These are phyloP conservation scores for Melastoma malabathricum DNA, from an alignment of 345 rosid species.

Conservation along the genomic window DNA sequence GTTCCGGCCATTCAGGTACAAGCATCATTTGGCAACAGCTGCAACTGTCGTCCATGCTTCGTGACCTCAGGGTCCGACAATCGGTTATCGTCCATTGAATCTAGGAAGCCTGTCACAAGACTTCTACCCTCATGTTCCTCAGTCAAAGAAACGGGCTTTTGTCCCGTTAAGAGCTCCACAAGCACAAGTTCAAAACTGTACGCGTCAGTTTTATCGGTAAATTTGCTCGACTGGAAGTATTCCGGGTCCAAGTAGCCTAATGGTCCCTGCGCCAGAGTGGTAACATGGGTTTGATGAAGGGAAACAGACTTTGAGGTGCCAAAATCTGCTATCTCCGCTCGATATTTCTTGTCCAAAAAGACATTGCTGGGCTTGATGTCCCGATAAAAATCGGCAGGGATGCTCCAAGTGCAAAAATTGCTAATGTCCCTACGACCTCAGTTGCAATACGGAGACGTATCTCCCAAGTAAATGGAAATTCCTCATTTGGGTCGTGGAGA, in stretches of 20 bases:
- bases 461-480: not conserved
- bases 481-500: not conserved
- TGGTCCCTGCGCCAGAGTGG: constrained; percentile 12
- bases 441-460: constrained; percentile 8
- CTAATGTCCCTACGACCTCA: constrained; percentile 10
- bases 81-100: constrained; percentile 7
- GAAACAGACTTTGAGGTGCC: constrained; percentile 10
- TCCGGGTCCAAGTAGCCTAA: constrained; percentile 14
- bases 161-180: constrained; percentile 5
- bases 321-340: constrained; percentile 11
- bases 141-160: constrained; percentile 5
- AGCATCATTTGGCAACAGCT: constrained; percentile 10
- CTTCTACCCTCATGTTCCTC: not conserved
- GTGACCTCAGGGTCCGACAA: constrained; percentile 4
- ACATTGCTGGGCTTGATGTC: constrained; percentile 12
- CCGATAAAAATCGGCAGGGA: constrained; percentile 5
- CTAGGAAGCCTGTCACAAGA: constrained; percentile 1
- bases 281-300: constrained; percentile 10
- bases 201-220: constrained; percentile 6
- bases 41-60: not conserved
- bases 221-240: constrained; percentile 10
- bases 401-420: constrained; percentile 7
- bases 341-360: constrained; percentile 9
- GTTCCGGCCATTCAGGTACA: constrained; percentile 5
- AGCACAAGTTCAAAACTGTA: constrained; percentile 17